Percentiles rank a stretch among this genome's conserved stretches.
These are phyloP conservation scores for Tetrastigma voinierianum DNA, from an alignment of 164 flowering plant genomes.

Conservation along the genomic window DNA sequence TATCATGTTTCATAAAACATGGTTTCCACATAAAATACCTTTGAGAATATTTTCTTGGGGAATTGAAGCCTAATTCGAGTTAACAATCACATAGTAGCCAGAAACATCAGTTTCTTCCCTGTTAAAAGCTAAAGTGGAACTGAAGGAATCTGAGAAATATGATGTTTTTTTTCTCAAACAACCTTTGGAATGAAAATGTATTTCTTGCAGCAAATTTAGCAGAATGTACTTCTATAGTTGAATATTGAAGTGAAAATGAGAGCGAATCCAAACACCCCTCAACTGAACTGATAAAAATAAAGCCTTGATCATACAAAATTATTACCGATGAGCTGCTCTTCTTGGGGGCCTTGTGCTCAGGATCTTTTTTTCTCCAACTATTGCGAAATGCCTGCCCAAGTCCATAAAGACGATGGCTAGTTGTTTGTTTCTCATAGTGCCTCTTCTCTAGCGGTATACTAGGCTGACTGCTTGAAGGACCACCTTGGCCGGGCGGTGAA, in stretches of 20 bases:
- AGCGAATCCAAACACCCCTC: too few relatives aligned
- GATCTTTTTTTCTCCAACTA: slow-evolving; percentile 77
- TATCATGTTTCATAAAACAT: neutral
- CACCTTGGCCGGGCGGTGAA: slow-evolving; percentile 20
- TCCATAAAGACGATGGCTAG: slow-evolving; percentile 41
- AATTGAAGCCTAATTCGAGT: neutral
- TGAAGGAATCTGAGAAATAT: neutral
- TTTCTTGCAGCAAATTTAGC: too few relatives aligned
- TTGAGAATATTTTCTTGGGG: too few relatives aligned
- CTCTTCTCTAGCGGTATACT: slow-evolving; percentile 38
- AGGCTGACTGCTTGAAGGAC: slow-evolving; percentile 19
- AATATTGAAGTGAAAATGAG: too few relatives aligned
- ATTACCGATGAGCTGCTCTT: slow-evolving; percentile 53
- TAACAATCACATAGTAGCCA: neutral
- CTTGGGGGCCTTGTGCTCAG: slow-evolving; percentile 46
- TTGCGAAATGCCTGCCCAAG: slow-evolving; percentile 74
- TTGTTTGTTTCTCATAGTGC: slow-evolving; percentile 50
- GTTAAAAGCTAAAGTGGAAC: neutral
- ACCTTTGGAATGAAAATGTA: too few relatives aligned
- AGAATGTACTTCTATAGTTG: too few relatives aligned
- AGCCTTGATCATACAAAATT: slow-evolving; percentile 3
- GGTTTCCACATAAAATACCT: too few relatives aligned
- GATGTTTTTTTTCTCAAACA: neutral
- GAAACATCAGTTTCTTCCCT: neutral
- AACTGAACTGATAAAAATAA: too few relatives aligned